phyloP scores from a whole-genome alignment of 768 basidiomycete genomes.

The Serpula lacrymans region DNA sequence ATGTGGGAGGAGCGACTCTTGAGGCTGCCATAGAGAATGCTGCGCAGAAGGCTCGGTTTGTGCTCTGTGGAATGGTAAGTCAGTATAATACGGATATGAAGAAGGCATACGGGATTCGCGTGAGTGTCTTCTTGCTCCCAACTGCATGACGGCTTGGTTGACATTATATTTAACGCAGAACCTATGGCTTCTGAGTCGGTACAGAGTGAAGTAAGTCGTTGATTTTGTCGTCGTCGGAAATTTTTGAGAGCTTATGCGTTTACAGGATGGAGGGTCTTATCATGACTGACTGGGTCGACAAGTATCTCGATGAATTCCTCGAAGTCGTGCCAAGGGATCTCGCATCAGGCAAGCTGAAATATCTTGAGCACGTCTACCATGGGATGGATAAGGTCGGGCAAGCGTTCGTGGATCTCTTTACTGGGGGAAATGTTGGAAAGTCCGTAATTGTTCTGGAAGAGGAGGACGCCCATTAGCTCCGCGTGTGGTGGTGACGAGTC shows the following conservation, averaged over 20 bases:
- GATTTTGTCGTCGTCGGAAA: too few species aligned
- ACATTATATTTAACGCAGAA: background rate
- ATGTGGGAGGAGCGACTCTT: conserved; percentile 57
- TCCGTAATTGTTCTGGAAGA: too few species aligned
- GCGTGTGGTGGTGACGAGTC: too few species aligned
- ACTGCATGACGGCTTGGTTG: background rate
- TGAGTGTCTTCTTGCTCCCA: conserved; percentile 3
- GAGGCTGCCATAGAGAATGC: conserved; percentile 53
- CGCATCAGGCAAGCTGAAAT: conserved; percentile 43
- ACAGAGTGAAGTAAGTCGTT: conserved; percentile 3
- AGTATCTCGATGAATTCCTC: conserved; percentile 40
- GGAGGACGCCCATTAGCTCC: too few species aligned
- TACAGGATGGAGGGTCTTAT: conserved; percentile 3
- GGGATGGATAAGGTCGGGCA: conserved; percentile 39
- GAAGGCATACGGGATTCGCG: conserved; percentile 14
- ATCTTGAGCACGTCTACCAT: conserved; percentile 37
- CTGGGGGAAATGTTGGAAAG: conserved; percentile 28
- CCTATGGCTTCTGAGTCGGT: conserved; percentile 3
- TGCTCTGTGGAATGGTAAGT: conserved; percentile 23
- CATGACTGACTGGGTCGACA: conserved; percentile 10
- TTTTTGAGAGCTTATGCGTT: too few species aligned
- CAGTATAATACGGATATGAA: conserved; percentile 26
- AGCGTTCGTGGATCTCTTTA: conserved; percentile 28
- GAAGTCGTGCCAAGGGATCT: conserved; percentile 33
- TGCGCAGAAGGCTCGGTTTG: conserved; percentile 43